Evolutionary conservation across 169 alveolate genomes (phyloP), one percentile per base, ranked within the genome.

Genomic region (Plasmodium cynomolgi): DNA sequence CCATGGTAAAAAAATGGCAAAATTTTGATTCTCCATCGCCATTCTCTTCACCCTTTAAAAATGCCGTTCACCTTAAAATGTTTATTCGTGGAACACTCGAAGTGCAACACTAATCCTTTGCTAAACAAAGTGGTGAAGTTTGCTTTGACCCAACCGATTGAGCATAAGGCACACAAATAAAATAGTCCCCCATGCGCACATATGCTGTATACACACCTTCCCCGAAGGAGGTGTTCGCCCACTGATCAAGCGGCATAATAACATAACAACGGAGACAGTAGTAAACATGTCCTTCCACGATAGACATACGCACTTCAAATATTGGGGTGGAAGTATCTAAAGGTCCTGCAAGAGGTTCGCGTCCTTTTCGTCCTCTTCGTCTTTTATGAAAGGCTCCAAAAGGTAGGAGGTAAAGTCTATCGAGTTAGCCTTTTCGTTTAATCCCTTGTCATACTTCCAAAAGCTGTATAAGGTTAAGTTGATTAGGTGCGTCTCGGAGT

Each of bases 311-410:
- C n/a, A 29, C 77, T 81, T 41, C 86, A 47, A 81, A 81, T 11
- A 47, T 20, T 20, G 77, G 5, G n/a, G 31, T 33, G 47, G 73
- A 23, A 62, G 4, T 8, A 6, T 20, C 71, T 86, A 91, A 72
- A 91, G 83, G 75, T 91, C 95, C 26, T 81, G 84, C 75, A 91
- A 81, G 26, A 91, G 44, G 62, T 91, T 91, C 11, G 56, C 92
- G 17, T 81, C 91, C 6, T 86, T 23, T 17, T 88, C 88, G 8
- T 81, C 95, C 15, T 31, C 85, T n/a, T 26, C 26, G 33, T 74
- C 84, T 82, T 77, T 82, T 91, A 91, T 82, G 74, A 91, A 91
- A 17, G 95, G 95, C 34, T 91, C 95, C 29, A 91, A 72, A n/a
- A 91, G 56, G 31, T 91, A 91, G 13, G 95, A 91, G 20, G 95